These are phyloP conservation scores for Phalaenopsis aphrodite DNA, from an alignment of 106 monocot species.

Conservation along the genomic window DNA sequence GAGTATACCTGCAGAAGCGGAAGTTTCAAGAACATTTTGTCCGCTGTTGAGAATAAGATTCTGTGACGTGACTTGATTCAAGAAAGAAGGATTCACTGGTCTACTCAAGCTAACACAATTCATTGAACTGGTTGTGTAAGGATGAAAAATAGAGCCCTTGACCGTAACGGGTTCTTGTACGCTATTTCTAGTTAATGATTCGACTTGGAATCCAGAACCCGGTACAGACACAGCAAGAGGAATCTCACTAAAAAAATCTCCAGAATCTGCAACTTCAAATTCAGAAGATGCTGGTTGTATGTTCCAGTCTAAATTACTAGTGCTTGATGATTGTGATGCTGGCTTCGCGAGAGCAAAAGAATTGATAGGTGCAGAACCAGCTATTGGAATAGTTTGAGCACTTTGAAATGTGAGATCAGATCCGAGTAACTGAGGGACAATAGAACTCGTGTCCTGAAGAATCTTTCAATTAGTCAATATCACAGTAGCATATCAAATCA, in stretches of 20 bases:
- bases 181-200: slow-evolving; percentile 9
- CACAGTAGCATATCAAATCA: background rate
- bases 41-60: slow-evolving; percentile 2
- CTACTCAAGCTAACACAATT: slow-evolving; percentile 4
- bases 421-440: background rate
- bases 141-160: background rate
- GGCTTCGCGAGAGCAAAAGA: slow-evolving; percentile 8
- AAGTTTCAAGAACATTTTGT: slow-evolving; percentile 12
- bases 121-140: background rate
- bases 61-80: slow-evolving; percentile 6
- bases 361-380: background rate
- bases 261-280: slow-evolving; percentile 36
- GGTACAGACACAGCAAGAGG: slow-evolving; percentile 14
- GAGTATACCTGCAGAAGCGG: slow-evolving; percentile 13
- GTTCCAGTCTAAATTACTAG: slow-evolving; percentile 18
- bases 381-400: slow-evolving; percentile 4
- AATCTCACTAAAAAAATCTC: slow-evolving; percentile 13
- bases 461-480: background rate
- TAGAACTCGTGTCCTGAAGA: slow-evolving; percentile 12
- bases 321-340: slow-evolving; percentile 26
- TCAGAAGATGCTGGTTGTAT: slow-evolving; percentile 24
- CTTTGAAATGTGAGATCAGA: background rate
- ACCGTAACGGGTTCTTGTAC: background rate
- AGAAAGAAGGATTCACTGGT: slow-evolving; percentile 11
- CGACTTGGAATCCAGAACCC: slow-evolving; percentile 1